Evolutionary conservation across 768 basidiomycete genomes (phyloP), one percentile per base, ranked within the genome.

Genomic region (Grammothele lineata): DNA sequence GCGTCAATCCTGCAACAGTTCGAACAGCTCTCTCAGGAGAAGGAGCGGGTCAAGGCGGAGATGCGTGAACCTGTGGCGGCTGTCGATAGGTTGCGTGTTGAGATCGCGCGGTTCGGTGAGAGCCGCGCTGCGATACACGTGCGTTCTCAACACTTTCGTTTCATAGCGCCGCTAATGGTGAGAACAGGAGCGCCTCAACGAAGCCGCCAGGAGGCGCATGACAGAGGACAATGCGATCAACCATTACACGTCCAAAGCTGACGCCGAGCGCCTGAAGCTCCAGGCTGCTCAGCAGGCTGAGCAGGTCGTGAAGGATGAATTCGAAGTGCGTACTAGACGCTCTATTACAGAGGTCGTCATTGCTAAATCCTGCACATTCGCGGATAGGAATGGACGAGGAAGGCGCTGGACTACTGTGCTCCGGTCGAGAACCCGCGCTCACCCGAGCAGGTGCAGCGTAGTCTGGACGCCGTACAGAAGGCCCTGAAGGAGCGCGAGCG

Each of bases 401-500:
- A 77, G 34, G 92, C 90, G 14, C 62, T 71, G 18, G 63, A 81
- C 57, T 83, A 79, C 56, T 90, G 83, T 48, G 73, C 69, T 17
- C 74, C 71, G 14, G 68, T 82, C 21, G 67, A 69, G 11, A 80
- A 79, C 45, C 80, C 80, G 17, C 79, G 91, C 18, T 73, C 71
- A 43, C 67, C 71, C 0, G 74, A 75, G 0, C 72, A 66, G 3
- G 72, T 94, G 22, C 59, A 87, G 42, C 74, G 78, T 9, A 70
- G 77, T 39, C 71, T 92, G 22, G 73, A 83, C 0, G 80, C 81
- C 3, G 76, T 85, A 3, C 69, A 83, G 55, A 70, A 70, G 22
- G 83, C 87, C 1, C 61, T 94, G 53, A 71, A 78, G 48, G 79
- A 82, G 55, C 77, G 84, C 22, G 84, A 85, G 62, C 77, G 71